These are phyloP conservation scores for Aaosphaeria arxii DNA, from an alignment of 2,329 filamentous ascomycete genomes.

Conservation along the genomic window DNA sequence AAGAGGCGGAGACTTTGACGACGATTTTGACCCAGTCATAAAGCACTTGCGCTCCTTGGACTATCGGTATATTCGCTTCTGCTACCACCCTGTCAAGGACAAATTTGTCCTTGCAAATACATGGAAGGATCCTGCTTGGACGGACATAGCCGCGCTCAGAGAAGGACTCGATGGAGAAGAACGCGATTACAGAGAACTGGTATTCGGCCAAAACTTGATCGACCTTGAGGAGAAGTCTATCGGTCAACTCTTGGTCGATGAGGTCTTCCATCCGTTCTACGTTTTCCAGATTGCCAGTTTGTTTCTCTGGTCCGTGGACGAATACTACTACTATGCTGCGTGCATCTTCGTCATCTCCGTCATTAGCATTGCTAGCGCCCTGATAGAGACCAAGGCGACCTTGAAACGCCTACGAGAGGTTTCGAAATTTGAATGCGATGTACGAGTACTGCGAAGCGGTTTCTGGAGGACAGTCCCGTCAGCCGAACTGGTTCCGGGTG, in stretches of 20 bases:
- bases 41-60: conserved; percentile 73
- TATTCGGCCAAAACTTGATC: conserved; percentile 89
- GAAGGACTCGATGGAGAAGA: conserved; percentile 85
- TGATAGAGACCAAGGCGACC: conserved; percentile 87
- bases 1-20: conserved; percentile 63
- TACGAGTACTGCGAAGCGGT: conserved; percentile 86
- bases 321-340: conserved; percentile 96
- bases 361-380: conserved; percentile 83
- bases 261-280: conserved; percentile 97
- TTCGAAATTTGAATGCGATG: conserved; percentile 91
- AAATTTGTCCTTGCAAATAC: conserved; percentile 82
- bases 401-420: conserved; percentile 90
- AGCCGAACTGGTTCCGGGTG: conserved; percentile 85
- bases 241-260: conserved; percentile 80
- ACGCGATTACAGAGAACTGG: conserved; percentile 73
- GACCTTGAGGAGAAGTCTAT: conserved; percentile 89
- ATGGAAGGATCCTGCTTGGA: conserved; percentile 95
- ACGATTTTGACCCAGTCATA: conserved; percentile 73
- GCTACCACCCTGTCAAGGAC: conserved; percentile 84
- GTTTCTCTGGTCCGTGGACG: conserved; percentile 88
- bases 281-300: conserved; percentile 96
- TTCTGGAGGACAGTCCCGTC: conserved; percentile 93
- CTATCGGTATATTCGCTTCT: conserved; percentile 92
- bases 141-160: conserved; percentile 69
- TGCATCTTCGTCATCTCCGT: conserved; percentile 95